phyloP scores from a whole-genome alignment of 2,329 filamentous ascomycete species.

The Zasmidium cellare region DNA sequence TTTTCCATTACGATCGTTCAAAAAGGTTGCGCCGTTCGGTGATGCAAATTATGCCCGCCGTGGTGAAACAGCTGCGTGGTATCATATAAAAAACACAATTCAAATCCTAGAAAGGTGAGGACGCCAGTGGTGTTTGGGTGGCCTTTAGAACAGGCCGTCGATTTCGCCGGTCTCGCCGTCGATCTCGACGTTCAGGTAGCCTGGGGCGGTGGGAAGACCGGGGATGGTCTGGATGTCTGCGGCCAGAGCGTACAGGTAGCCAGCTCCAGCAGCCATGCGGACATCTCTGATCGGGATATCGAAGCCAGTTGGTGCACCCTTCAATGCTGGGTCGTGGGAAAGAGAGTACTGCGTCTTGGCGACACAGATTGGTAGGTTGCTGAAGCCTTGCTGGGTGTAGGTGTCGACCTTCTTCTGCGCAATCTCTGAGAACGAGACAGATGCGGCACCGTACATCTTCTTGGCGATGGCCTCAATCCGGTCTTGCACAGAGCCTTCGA shows the following conservation, averaged over 20 bases:
- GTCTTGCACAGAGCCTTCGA: constrained; percentile 77
- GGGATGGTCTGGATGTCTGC: constrained; percentile 99
- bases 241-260: constrained; percentile 91
- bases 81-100: constrained; percentile 10
- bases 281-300: constrained; percentile 94
- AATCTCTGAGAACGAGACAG: constrained; percentile 88
- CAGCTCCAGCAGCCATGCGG: constrained; percentile 87
- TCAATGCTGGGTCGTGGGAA: constrained; percentile 87
- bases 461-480: constrained; percentile 88
- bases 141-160: constrained; percentile 73
- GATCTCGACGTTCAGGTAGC: constrained; percentile 89
- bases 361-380: constrained; percentile 90
- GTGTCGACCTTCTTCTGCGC: constrained; percentile 96
- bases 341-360: constrained; percentile 99
- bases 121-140: no score
- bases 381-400: constrained; percentile 89
- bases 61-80: constrained; percentile 22
- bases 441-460: constrained; percentile 90
- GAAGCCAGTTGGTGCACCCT: constrained; percentile 93
- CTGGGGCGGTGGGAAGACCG: constrained; percentile 88
- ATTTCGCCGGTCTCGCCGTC: constrained; percentile 55
- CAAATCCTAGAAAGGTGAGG: not conserved
- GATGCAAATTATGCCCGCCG: constrained; percentile 14
- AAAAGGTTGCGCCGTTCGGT: constrained; percentile 1
- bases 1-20: not conserved